These are phyloP conservation scores for Leucoagaricus sp. DNA, from an alignment of 1,284 basidiomycete species.

Conservation along the genomic window DNA sequence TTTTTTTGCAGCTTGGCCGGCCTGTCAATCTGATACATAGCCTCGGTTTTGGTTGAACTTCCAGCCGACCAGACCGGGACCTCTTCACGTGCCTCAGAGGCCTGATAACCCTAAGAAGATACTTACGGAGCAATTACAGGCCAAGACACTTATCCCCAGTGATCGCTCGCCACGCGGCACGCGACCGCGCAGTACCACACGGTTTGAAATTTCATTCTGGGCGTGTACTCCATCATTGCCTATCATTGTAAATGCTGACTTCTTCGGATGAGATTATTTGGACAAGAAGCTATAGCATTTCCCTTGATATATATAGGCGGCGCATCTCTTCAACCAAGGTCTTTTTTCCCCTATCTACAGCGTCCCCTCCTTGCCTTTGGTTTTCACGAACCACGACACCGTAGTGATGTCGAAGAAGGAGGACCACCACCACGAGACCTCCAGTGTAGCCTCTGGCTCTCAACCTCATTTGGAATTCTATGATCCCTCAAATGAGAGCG, in stretches of 20 bases:
- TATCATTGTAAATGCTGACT: neutral
- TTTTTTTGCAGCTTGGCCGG: too few species aligned
- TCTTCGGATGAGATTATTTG: neutral
- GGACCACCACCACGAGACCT: constrained; percentile 26
- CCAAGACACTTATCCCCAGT: neutral
- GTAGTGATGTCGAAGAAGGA: constrained; percentile 28
- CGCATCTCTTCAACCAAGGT: neutral
- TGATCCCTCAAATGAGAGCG: constrained; percentile 45
- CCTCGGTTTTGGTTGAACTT: too few species aligned
- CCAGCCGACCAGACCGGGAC: too few species aligned
- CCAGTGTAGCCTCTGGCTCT: constrained; percentile 25
- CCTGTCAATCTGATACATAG: too few species aligned
- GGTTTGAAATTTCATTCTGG: neutral
- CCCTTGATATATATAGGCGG: neutral
- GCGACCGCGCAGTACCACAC: neutral
- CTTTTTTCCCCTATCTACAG: too few species aligned
- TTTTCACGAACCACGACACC: constrained; percentile 29
- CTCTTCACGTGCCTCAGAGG: too few species aligned
- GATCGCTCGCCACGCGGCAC: neutral
- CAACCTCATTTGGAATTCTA: constrained; percentile 34
- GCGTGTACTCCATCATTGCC: neutral
- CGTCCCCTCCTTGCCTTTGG: constrained; percentile 13
- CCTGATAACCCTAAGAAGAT: too few species aligned
- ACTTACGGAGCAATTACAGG: neutral
- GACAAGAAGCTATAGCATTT: neutral